Percentiles rank a stretch among this genome's conserved stretches.
Evolutionary conservation across 352 stramenopile genomes (phyloP).

Genomic region (Globisporangium viniferum): DNA sequence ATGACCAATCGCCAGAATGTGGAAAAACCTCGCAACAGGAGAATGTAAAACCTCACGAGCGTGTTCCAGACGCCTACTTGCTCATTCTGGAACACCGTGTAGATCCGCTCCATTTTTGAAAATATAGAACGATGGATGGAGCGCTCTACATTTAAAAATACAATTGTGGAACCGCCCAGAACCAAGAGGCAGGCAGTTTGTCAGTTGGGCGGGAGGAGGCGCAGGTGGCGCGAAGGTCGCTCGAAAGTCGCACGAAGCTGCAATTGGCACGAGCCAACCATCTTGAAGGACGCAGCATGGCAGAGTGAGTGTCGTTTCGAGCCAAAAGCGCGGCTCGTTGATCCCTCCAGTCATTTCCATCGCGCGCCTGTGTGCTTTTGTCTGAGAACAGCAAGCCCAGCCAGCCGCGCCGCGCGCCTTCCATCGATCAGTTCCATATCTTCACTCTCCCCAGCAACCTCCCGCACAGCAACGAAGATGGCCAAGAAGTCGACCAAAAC

Average conservation of each 20-base stretch:
- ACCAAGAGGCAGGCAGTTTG: neutral
- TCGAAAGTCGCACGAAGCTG: conserved; percentile 27
- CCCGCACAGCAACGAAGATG: conserved; percentile 19
- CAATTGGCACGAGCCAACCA: conserved; percentile 33
- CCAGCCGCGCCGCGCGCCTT: conserved; percentile 1
- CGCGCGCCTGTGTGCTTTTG: neutral
- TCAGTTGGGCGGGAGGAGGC: neutral
- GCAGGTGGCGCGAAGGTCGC: conserved; percentile 18
- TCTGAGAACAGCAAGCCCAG: neutral
- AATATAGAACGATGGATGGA: neutral
- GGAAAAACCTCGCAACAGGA: neutral
- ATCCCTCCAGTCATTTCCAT: conserved; percentile 18
- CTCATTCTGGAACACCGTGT: neutral
- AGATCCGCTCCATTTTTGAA: neutral
- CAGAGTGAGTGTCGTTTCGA: conserved; percentile 17
- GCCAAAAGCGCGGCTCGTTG: conserved; percentile 3
- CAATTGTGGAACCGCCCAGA: neutral
- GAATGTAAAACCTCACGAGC: neutral
- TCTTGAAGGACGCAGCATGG: neutral
- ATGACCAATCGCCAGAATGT: neutral
- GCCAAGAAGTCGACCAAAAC: conserved; percentile 37
- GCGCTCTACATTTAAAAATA: conserved; percentile 2
- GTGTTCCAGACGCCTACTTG: neutral
- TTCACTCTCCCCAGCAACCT: conserved; percentile 10
- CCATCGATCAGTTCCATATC: conserved; percentile 19